Conservation (phyloP, 78 protist genomes). For the Protostelium mycophagum region DNA sequence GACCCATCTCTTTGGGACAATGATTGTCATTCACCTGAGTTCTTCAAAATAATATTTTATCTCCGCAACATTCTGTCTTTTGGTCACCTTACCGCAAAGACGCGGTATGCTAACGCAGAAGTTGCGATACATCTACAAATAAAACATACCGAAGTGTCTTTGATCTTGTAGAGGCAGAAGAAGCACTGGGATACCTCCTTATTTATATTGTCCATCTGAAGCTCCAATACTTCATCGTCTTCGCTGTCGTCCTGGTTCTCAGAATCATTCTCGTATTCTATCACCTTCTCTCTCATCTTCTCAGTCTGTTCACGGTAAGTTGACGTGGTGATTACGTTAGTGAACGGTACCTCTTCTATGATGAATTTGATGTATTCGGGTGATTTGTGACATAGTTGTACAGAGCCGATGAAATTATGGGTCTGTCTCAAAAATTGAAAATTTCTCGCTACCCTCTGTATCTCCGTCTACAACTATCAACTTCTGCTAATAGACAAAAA, state of each 20-base stretch:
- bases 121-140: no score
- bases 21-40: neutral
- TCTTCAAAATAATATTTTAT: neutral
- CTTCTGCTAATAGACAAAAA: no score
- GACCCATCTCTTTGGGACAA: neutral
- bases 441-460: neutral
- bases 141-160: neutral
- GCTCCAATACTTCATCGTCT: neutral
- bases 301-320: no score
- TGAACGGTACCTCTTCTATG: neutral
- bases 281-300: no score
- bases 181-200: neutral
- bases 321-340: no score
- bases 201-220: neutral
- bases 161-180: neutral
- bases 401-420: neutral
- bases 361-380: neutral
- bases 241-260: neutral
- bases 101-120: no score
- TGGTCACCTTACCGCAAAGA: no score
- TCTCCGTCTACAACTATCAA: neutral
- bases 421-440: neutral
- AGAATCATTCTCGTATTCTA: no score
- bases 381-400: neutral
- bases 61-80: neutral